Percentiles rank a stretch among this genome's conserved stretches.
These are phyloP conservation scores for Warburgia ugandensis DNA, from an alignment of 164 flowering plant genomes.

Conservation along the genomic window DNA sequence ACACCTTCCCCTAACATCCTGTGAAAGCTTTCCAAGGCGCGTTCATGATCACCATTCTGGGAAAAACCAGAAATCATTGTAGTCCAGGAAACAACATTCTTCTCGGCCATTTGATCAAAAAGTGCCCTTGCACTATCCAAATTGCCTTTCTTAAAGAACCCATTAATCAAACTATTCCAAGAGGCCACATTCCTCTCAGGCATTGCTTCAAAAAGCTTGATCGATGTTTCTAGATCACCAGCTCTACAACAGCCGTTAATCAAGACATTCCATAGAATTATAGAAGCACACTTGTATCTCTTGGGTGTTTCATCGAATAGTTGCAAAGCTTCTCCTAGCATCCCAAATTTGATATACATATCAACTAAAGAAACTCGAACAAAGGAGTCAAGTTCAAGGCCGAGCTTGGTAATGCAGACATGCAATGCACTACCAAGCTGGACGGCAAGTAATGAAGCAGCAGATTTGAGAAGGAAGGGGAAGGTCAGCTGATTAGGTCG, in stretches of 20 bases:
- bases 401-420: constrained; percentile 23
- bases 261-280: constrained; percentile 52
- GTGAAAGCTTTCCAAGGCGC: constrained; percentile 29
- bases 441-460: constrained; percentile 16
- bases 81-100: constrained; percentile 51
- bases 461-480: constrained; percentile 42
- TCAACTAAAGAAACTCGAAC: constrained; percentile 43
- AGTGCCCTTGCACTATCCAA: constrained; percentile 24
- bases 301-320: constrained; percentile 49
- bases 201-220: constrained; percentile 36
- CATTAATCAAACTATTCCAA: constrained; percentile 48
- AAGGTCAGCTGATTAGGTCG: constrained; percentile 36
- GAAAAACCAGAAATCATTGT: constrained; percentile 37
- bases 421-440: constrained; percentile 26
- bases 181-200: constrained; percentile 40
- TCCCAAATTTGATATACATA: constrained; percentile 39
- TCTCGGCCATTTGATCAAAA: constrained; percentile 37
- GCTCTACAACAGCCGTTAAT: constrained; percentile 47
- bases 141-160: constrained; percentile 33
- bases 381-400: constrained; percentile 38
- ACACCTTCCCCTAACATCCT: constrained; percentile 37
- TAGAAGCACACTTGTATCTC: constrained; percentile 21
- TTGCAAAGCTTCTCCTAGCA: constrained; percentile 21
- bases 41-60: constrained; percentile 29
- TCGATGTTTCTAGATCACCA: constrained; percentile 19